Percentiles rank a stretch among this genome's conserved stretches.
These are phyloP conservation scores for Yamadazyma sp. DNA, from an alignment of 805 yeast genomes.

Conservation along the genomic window DNA sequence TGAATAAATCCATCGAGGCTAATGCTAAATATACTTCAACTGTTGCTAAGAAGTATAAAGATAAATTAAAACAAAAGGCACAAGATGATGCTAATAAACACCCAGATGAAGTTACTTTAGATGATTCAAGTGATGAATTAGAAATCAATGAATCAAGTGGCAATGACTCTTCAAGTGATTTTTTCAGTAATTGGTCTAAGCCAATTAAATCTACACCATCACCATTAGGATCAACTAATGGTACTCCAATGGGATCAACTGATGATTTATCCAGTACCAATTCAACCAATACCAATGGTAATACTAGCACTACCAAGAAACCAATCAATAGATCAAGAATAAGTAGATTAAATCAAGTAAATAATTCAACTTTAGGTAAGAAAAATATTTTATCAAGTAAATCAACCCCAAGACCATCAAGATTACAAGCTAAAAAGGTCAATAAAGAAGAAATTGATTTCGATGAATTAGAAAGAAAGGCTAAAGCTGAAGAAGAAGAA, in stretches of 20 bases:
- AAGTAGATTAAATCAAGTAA: slow-evolving; percentile 17
- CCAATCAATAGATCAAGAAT: slow-evolving; percentile 22
- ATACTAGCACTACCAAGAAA: slow-evolving; percentile 10
- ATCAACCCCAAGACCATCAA: slow-evolving; percentile 52
- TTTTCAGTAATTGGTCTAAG: slow-evolving; percentile 88
- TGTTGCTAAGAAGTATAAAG: slow-evolving; percentile 77
- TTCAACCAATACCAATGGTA: not conserved
- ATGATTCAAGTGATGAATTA: slow-evolving; percentile 35
- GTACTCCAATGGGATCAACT: slow-evolving; percentile 41
- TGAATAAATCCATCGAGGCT: slow-evolving; percentile 51
- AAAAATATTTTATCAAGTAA: slow-evolving; percentile 45
- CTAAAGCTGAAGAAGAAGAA: slow-evolving; percentile 77
- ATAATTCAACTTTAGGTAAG: slow-evolving; percentile 13
- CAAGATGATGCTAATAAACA: slow-evolving; percentile 61
- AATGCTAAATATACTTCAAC: slow-evolving; percentile 75
- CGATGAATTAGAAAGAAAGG: slow-evolving; percentile 68
- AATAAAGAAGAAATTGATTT: slow-evolving; percentile 56
- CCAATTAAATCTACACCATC: slow-evolving; percentile 57
- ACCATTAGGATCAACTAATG: slow-evolving; percentile 44
- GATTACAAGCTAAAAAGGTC: slow-evolving; percentile 50
- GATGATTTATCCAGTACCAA: slow-evolving; percentile 27
- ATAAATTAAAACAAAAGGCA: slow-evolving; percentile 70
- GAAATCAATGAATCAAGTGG: slow-evolving; percentile 28
- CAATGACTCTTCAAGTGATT: slow-evolving; percentile 66
- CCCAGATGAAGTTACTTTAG: slow-evolving; percentile 74